Evolutionary conservation across 495 filamentous ascomycete genomes (phyloP), one percentile per base, ranked within the genome.

Genomic region (Trichoderma asperelloides): DNA sequence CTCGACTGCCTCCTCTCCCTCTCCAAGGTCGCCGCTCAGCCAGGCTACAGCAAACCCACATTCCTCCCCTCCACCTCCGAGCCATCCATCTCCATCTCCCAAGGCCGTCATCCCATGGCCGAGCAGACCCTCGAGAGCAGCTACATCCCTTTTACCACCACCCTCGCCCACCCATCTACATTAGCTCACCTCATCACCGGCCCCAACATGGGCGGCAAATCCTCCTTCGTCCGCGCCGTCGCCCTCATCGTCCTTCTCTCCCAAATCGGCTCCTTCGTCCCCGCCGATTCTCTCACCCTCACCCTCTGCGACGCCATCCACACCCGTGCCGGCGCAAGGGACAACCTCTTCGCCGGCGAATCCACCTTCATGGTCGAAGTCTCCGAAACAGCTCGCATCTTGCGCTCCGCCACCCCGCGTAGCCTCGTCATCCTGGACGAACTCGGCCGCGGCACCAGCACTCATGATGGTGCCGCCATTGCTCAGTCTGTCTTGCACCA

Each of bases 141-240:
- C 49, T 99, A 98, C 80, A 94, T 99, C 65, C 95, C 95, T 43
- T 98, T 98, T 78, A 87, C 89, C 73, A 92, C 91, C 33, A 74
- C 85, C 11, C 86, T 99, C 51, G 65, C 79, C 45, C 78, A 84
- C 0, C 79, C 85, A 16, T 76, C 86, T 21, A 78, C 78, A 9
- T 87, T 93, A 1, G 92, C 91, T 0, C 86, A 97, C 63, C 87
- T 98, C 47, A 87, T 98, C 66, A 98, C 96, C 5, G 96, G 96
- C 6, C 95, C 96, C 16, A 98, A 98, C 81, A 98, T 98, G 94
- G 96, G 96, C 71, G 95, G 95, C 30, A 99, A 99, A 74, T 95
- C 91, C 57, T 91, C 87, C 73, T 99, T 96, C 78, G 93, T 98
- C 2, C 90, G 95, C 64, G 90, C 93, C 70, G 87, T 95, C 37